Evolutionary conservation across 176 grass and related monocot species (phyloP).

Genomic region (Carex cristatella): DNA sequence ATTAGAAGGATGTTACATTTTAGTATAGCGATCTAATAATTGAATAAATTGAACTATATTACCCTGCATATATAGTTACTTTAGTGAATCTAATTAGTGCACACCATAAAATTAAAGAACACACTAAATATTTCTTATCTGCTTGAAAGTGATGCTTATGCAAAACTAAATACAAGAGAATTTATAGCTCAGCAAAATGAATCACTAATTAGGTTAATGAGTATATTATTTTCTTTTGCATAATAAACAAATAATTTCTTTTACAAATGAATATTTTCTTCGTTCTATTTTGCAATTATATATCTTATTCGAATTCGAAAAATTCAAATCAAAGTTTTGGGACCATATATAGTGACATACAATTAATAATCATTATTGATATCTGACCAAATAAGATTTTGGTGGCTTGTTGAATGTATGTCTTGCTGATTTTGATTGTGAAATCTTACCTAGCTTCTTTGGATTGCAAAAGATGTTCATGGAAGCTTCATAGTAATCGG

Average conservation of each 20-base stretch:
- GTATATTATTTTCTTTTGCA: no score
- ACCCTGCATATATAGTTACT: not conserved
- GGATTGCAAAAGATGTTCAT: slow-evolving; percentile 57
- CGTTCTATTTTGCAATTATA: not conserved
- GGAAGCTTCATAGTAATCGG: slow-evolving; percentile 67
- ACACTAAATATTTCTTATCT: no score
- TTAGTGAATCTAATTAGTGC: not conserved
- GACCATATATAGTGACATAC: not conserved
- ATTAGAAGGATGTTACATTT: not conserved
- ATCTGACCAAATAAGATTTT: no score
- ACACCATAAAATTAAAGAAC: not conserved
- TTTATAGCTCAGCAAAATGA: not conserved
- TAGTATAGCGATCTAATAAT: not conserved
- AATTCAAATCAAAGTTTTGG: not conserved
- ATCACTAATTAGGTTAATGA: not conserved
- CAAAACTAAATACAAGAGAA: not conserved
- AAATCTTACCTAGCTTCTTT: slow-evolving; percentile 48
- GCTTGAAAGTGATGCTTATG: not conserved
- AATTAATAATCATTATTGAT: not conserved
- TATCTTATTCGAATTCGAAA: not conserved
- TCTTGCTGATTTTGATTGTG: not conserved
- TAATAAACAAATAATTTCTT: no score
- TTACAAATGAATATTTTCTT: no score
- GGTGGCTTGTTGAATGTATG: not conserved
- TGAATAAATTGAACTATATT: not conserved